Percentiles rank a stretch among this genome's conserved stretches.
Evolutionary conservation across 140 eudicot species (phyloP).

Genomic region (Stevia rebaudiana): DNA sequence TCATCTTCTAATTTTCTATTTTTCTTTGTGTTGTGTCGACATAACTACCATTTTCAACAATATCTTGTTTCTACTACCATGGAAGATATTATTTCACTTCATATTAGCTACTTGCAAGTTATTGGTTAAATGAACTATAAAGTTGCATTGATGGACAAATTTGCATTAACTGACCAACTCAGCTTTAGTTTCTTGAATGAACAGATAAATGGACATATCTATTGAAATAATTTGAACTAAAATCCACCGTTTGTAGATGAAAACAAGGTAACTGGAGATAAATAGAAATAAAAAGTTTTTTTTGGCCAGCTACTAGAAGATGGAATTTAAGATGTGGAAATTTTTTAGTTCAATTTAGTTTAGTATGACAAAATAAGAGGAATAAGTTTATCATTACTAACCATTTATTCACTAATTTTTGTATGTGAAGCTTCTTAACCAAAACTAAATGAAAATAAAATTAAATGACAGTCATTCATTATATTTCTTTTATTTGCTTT

Average conservation of each 20-base stretch:
- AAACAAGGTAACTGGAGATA: background rate
- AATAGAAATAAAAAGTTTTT: background rate
- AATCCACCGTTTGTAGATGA: background rate
- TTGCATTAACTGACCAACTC: background rate
- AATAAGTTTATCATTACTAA: background rate
- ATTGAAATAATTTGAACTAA: background rate
- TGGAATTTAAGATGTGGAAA: background rate
- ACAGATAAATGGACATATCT: background rate
- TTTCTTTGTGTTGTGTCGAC: background rate
- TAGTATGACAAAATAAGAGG: background rate
- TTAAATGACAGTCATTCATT: background rate
- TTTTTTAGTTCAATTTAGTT: background rate
- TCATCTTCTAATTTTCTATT: no score
- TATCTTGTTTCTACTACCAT: background rate
- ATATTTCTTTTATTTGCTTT: background rate
- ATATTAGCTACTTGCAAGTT: background rate
- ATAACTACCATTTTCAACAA: background rate
- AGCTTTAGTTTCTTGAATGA: background rate
- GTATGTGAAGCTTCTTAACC: background rate
- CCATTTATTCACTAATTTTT: background rate
- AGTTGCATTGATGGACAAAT: background rate
- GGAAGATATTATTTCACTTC: conserved; percentile 11
- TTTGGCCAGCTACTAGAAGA: no score
- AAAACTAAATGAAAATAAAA: conserved; percentile 12
- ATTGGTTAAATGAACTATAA: background rate